phyloP scores from a whole-genome alignment of 164 flowering plant species.

The Umbellularia californica region DNA sequence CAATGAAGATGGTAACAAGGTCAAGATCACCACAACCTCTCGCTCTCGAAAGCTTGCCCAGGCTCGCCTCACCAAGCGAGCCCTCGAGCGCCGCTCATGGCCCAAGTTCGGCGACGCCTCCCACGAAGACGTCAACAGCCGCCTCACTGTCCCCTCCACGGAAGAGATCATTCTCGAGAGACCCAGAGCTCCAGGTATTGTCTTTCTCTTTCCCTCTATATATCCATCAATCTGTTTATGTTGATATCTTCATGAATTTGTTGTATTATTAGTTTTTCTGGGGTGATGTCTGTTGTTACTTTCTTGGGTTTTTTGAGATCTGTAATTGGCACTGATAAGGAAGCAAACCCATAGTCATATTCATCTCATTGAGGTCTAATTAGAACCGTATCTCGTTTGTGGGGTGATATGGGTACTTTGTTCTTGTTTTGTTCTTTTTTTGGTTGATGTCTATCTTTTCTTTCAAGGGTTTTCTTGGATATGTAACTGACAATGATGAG shows the following conservation, averaged over 20 bases:
- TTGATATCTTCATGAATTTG: no score
- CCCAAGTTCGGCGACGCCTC: conserved; percentile 81
- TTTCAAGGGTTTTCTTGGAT: no score
- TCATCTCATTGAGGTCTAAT: no score
- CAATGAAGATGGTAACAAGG: conserved; percentile 67
- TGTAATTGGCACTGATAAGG: no score
- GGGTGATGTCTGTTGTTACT: neutral
- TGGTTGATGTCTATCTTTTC: no score
- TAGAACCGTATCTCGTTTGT: no score
- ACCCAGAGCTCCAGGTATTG: conserved; percentile 64
- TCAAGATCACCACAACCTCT: conserved; percentile 72
- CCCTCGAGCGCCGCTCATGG: conserved; percentile 79
- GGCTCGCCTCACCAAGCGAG: conserved; percentile 68
- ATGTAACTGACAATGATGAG: no score
- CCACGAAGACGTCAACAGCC: conserved; percentile 51
- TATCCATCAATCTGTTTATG: no score
- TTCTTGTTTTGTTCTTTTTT: no score
- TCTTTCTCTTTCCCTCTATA: neutral
- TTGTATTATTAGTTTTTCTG: neutral
- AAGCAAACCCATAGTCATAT: no score
- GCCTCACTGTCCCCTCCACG: conserved; percentile 82
- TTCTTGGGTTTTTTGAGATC: neutral
- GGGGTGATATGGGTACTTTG: no score
- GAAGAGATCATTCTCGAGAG: conserved; percentile 80
- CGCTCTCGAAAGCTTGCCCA: conserved; percentile 66